Percentiles rank a stretch among this genome's conserved stretches.
Evolutionary conservation across 345 rosid genomes (phyloP).

Genomic region (Syzygium aqueum): DNA sequence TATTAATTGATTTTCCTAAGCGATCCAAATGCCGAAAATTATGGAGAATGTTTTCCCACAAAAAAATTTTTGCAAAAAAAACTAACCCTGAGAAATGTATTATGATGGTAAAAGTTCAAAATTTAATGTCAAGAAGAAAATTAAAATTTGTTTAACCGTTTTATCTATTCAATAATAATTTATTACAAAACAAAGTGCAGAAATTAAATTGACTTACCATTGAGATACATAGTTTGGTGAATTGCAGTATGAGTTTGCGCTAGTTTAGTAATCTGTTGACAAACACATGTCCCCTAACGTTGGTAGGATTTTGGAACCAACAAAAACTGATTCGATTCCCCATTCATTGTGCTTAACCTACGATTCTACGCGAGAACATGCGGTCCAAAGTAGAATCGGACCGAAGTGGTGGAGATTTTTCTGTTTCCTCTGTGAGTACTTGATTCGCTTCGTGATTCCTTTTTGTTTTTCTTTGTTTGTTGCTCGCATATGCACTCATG

Average conservation of each 20-base stretch:
- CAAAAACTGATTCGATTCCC: neutral
- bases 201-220: neutral
- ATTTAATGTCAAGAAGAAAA: too few species aligned
- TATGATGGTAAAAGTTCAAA: neutral
- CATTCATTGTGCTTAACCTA: neutral
- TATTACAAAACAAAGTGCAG: neutral
- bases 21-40: accelerated
- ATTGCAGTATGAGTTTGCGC: too few species aligned
- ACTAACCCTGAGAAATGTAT: neutral
- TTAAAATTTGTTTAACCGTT: too few species aligned
- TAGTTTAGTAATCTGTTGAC: too few species aligned
- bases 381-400: too few species aligned
- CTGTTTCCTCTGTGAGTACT: neutral
- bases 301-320: neutral
- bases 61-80: accelerated
- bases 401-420: too few species aligned
- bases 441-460: neutral
- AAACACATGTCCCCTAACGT: too few species aligned
- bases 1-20: neutral
- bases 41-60: too few species aligned
- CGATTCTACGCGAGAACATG: neutral
- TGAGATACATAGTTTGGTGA: neutral
- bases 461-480: neutral
- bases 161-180: too few species aligned
- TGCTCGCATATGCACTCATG: neutral